phyloP scores from a whole-genome alignment of 2,329 filamentous ascomycete species.

The Nemania abortiva region DNA sequence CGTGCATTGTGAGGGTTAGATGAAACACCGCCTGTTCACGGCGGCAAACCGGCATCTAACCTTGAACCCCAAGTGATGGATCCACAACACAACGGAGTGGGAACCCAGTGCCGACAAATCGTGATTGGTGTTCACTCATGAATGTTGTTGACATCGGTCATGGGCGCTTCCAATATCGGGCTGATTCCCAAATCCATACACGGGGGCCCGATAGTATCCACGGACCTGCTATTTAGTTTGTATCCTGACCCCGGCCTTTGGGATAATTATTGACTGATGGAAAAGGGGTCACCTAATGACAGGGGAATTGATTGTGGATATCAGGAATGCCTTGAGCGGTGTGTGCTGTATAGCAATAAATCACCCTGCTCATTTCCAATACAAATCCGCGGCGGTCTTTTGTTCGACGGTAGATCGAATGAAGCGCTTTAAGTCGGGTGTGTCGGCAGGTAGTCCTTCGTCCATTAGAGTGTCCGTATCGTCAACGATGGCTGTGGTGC shows the following conservation, averaged over 20 bases:
- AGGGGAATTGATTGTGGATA: constrained; percentile 8
- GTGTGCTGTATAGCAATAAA: not conserved
- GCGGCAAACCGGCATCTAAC: constrained; percentile 28
- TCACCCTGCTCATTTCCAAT: constrained; percentile 64
- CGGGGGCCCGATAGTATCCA: not conserved
- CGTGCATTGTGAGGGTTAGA: constrained; percentile 38
- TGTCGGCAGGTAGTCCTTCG: constrained; percentile 59
- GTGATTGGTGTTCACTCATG: not conserved
- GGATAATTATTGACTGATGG: not conserved
- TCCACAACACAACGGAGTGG: constrained; percentile 23
- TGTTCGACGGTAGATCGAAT: constrained; percentile 71
- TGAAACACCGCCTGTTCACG: constrained; percentile 44
- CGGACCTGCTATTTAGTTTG: not conserved
- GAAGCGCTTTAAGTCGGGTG: constrained; percentile 66
- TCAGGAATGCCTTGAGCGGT: constrained; percentile 3
- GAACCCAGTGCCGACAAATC: constrained; percentile 12
- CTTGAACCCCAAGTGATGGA: constrained; percentile 32
- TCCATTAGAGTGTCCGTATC: constrained; percentile 60
- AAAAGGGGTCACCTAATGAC: constrained; percentile 11
- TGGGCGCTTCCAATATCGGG: constrained; percentile 4
- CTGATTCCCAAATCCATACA: constrained; percentile 7
- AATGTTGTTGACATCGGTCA: constrained; percentile 10
- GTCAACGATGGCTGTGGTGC: constrained; percentile 53
- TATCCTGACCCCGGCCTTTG: not conserved
- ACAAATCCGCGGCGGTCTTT: constrained; percentile 55